Evolutionary conservation across 352 stramenopile genomes (phyloP), one percentile per base, ranked within the genome.

Genomic region (Globisporangium acanthophoron): DNA sequence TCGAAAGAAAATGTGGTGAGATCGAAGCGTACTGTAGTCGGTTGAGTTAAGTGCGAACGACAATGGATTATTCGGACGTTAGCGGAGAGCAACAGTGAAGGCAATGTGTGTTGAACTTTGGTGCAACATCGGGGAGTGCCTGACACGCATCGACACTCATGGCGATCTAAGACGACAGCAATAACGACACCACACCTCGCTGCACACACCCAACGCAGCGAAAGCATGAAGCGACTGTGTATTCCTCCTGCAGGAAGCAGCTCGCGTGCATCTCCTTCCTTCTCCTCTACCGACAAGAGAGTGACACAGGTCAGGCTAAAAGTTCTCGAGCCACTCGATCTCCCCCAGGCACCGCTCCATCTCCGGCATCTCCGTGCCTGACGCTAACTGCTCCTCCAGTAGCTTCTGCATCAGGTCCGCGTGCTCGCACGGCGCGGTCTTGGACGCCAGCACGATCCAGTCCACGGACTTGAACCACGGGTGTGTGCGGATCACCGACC

Each of bases 321-420:
- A 92, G 65, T 86, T 85, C 57, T 90, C 80, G 50, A 92, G 66
- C 82, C 82, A 92, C 29, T 88, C 78, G n/a, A 81, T 61, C 54
- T 92, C 78, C 11, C 68, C 73, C 9, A 64, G 65, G 62, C 74
- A 82, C 29, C 65, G 73, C 63, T 89, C 80, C n/a, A 92, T 73
- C 62, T 75, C 66, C 5, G 82, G 82, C 65, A 83, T 76, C 20
- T 88, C 79, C 3, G 59, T 59, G 12, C 58, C 61, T 2, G 67
- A 45, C 9, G 56, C 39, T 13, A 90, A 49, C 40, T 87, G 75
- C 39, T 92, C 79, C 3, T 87, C 70, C 52, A 88, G 78, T 31
- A 90, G 61, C 52, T 78, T 77, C 9, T 71, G 41, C 18, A 92
- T 71, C 40, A 76, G 57, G 8, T 84, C 71, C 21, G 69, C 54